Base-by-base conservation (phyloP, 2,329 filamentous ascomycete species). In the Pseudogymnoascus sp. region DNA sequence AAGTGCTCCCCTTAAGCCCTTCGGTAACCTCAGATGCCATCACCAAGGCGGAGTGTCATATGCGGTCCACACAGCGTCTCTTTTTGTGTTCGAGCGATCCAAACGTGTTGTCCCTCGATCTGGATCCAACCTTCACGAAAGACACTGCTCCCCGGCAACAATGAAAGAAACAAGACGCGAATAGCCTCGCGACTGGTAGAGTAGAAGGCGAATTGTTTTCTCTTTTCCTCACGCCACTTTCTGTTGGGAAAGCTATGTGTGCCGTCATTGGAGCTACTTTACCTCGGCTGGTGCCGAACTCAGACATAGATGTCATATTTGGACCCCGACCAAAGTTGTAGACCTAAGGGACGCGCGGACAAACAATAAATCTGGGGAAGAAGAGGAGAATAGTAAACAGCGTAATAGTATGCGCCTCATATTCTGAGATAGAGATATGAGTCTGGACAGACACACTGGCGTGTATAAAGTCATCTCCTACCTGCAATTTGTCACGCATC, bases 131-230 rank as follows among this genome's bases (percentile, higher is more conserved):
- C n/a, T 36, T 34, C 49, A 12, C 9, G 9, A 14, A 21, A 18
- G 49, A 36, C 12, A 14, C 5, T 18, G 28, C 46, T 18, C 5
- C n/a, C 11, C 9, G 25, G 11, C 1, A 56, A 36, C 7, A 56
- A 34, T 34, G 49, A 36, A 56, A 56, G 11, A 21, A 18, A 21
- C 25, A 31, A 34, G 49, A 34, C n/a, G 49, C 28, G 28, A 16
- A 31, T 34, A 56, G 8, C 5, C 9, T 56, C 49, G 28, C 25
- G 28, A 34, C 49, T 34, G 25, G 5, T 34, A 56, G 9, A 56
- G 46, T 23, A 82, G 77, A 34, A 34, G 9, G 83, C 81, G 21
- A 34, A 34, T 9, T 21, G 16, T 21, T 34, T 34, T 56, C 28
- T 34, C 28, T 56, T 56, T 12, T 8, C 14, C 46, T 56, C 28